Evolutionary conservation across 345 rosid species (phyloP).

Genomic region (Nephelium lappaceum): DNA sequence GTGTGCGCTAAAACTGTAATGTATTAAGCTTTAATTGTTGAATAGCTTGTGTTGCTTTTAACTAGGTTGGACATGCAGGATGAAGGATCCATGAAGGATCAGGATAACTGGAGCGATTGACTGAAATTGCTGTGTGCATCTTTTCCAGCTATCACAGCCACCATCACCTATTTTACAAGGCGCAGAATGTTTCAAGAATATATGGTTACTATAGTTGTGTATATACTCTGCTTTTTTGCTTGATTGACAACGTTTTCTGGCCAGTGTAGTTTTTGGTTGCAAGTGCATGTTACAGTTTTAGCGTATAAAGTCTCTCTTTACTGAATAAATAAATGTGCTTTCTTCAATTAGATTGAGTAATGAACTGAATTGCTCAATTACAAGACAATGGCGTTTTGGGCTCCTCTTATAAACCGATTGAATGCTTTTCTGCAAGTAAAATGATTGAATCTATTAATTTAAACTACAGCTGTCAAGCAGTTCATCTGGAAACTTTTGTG

Average conservation of each 20-base stretch:
- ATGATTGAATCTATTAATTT: not conserved
- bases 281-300: not conserved
- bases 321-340: not conserved
- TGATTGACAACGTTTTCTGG: not conserved
- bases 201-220: not conserved
- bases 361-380: not conserved
- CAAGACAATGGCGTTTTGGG: not conserved
- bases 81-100: slow-evolving; percentile 44
- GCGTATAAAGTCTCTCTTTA: not conserved
- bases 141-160: not conserved
- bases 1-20: not conserved
- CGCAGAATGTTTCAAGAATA: not conserved
- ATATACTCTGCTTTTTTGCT: not conserved
- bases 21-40: not conserved
- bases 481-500: not conserved
- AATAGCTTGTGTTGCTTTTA: not conserved
- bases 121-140: not conserved
- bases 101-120: slow-evolving; percentile 79
- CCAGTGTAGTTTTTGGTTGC: not conserved
- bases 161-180: not conserved
- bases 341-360: not conserved
- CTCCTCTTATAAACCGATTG: not conserved
- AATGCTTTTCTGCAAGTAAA: not conserved
- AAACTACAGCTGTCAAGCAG: not conserved
- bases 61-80: slow-evolving; percentile 44